A percentile compares a stretch with the other conserved stretches of the same genome.
These are phyloP conservation scores for Lentinula raphanica DNA, from an alignment of 768 basidiomycete genomes.

Conservation along the genomic window DNA sequence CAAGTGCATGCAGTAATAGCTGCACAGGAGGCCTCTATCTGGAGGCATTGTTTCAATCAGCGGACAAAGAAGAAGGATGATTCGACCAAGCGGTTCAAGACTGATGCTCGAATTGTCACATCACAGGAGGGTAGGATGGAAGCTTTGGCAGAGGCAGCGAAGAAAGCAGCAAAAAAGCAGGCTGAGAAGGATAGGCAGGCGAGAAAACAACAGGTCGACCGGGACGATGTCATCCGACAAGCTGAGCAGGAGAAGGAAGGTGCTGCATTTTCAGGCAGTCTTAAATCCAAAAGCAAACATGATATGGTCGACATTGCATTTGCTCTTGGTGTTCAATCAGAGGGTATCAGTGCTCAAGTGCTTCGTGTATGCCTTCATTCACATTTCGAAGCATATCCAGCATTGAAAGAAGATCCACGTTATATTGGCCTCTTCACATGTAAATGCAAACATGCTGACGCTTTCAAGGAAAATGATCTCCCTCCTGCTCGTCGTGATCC, in stretches of 20 bases:
- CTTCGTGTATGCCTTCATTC: neutral
- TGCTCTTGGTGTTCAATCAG: neutral
- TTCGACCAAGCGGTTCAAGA: neutral
- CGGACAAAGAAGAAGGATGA: neutral
- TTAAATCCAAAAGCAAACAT: neutral
- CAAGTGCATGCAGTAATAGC: neutral
- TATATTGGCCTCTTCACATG: neutral
- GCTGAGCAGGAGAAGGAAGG: neutral
- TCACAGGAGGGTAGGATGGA: neutral
- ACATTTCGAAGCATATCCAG: neutral
- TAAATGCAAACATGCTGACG: neutral
- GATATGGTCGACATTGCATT: neutral
- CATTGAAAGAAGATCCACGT: neutral
- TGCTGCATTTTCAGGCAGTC: neutral
- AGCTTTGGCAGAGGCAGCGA: neutral
- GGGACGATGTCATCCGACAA: neutral
- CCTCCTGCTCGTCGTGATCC: too few relatives aligned
- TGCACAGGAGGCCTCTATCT: neutral
- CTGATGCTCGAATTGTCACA: neutral
- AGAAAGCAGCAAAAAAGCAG: neutral
- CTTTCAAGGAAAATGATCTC: neutral
- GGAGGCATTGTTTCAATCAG: neutral
- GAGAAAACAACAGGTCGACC: neutral
- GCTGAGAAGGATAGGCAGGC: neutral
- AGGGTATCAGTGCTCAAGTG: neutral